A percentile compares a stretch with the other conserved stretches of the same genome.
Conservation (phyloP, 257 asterid species). For the Perilla frutescens region DNA sequence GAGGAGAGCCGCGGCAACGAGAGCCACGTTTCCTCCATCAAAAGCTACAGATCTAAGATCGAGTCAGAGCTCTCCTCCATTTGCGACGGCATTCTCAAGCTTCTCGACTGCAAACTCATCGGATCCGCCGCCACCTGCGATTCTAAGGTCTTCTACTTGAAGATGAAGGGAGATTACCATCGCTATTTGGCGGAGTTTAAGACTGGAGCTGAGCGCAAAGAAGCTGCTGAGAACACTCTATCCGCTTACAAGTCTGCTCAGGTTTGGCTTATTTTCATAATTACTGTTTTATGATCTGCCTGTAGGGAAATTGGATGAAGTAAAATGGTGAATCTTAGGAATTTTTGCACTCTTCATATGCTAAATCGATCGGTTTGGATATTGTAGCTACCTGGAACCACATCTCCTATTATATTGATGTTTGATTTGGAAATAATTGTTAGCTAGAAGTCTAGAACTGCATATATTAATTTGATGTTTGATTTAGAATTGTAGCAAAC, state of each 20-base stretch:
- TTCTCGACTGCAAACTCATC: slow-evolving; percentile 53
- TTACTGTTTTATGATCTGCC: background rate
- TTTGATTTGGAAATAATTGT: background rate
- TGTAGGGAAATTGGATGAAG: slow-evolving; percentile 8
- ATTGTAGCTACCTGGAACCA: background rate
- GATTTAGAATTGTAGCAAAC: background rate
- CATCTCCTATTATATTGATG: background rate
- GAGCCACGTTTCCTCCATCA: slow-evolving; percentile 58
- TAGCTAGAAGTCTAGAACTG: background rate
- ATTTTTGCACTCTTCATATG: background rate
- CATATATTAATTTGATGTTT: background rate
- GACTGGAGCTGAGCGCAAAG: slow-evolving; percentile 60
- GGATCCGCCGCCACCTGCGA: slow-evolving; percentile 54
- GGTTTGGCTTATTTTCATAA: slow-evolving; percentile 37
- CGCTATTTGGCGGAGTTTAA: slow-evolving; percentile 59
- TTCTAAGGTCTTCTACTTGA: slow-evolving; percentile 57
- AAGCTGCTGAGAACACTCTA: slow-evolving; percentile 65
- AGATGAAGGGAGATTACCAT: slow-evolving; percentile 58
- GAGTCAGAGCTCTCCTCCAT: slow-evolving; percentile 51
- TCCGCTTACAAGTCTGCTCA: slow-evolving; percentile 64
- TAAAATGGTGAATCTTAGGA: slow-evolving; percentile 6
- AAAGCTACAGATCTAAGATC: slow-evolving; percentile 62
- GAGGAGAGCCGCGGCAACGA: slow-evolving; percentile 68
- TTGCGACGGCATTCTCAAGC: slow-evolving; percentile 59
- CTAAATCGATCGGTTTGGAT: background rate